These are phyloP conservation scores for Austroboletus olivaceoglutinosus DNA, from an alignment of 1,284 basidiomycete genomes.

Conservation along the genomic window DNA sequence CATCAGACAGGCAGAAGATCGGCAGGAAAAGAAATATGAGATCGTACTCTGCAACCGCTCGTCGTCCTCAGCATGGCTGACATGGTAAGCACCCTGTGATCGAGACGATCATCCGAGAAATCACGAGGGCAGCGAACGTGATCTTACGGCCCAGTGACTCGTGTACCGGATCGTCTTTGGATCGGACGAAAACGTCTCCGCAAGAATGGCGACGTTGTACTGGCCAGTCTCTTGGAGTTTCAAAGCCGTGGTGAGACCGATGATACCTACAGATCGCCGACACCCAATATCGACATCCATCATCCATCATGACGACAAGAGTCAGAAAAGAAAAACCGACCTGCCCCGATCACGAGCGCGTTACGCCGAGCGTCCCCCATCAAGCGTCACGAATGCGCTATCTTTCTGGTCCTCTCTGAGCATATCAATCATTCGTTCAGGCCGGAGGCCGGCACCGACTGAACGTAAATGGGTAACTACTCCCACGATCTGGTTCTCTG, in stretches of 20 bases:
- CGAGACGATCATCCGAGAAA: background rate
- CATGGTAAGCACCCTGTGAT: slow-evolving; percentile 60
- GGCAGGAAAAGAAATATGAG: too few relatives aligned
- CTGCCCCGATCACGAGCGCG: slow-evolving; percentile 6
- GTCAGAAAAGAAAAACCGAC: background rate
- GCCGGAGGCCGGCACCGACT: too few relatives aligned
- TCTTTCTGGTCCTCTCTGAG: background rate
- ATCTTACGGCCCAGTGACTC: slow-evolving; percentile 71
- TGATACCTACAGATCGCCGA: slow-evolving; percentile 44
- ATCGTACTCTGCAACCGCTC: slow-evolving; percentile 46
- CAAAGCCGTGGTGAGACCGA: slow-evolving; percentile 68
- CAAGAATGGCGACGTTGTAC: slow-evolving; percentile 60
- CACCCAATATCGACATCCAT: background rate
- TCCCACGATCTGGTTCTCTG: too few relatives aligned
- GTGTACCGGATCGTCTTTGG: slow-evolving; percentile 64
- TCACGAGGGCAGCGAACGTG: background rate
- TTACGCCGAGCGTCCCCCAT: background rate
- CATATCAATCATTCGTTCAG: background rate
- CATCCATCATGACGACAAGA: background rate
- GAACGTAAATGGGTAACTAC: too few relatives aligned
- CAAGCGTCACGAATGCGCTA: background rate
- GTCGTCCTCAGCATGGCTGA: slow-evolving; percentile 50
- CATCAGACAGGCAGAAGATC: too few relatives aligned
- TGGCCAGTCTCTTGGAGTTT: slow-evolving; percentile 54
- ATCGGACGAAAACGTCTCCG: slow-evolving; percentile 63